Conservation (phyloP, 495 filamentous ascomycete species). For the Lasiosphaeriaceae sp. region DNA sequence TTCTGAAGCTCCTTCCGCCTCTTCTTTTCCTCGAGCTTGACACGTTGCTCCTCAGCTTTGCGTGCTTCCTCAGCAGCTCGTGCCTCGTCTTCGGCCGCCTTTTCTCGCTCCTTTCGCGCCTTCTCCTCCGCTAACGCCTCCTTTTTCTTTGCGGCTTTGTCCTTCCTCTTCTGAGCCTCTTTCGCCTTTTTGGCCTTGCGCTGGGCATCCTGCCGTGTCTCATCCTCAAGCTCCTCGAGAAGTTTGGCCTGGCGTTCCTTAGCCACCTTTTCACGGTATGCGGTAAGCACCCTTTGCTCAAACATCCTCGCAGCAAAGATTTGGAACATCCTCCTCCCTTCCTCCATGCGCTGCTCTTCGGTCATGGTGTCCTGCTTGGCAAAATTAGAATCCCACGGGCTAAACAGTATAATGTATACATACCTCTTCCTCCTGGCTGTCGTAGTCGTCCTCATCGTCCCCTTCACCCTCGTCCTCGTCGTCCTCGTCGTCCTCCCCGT, state of each 20-base stretch:
- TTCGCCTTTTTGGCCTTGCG: constrained; percentile 89
- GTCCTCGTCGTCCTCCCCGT: constrained; percentile 63
- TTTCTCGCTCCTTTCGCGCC: constrained; percentile 78
- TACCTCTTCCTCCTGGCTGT: constrained; percentile 79
- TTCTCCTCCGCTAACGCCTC: constrained; percentile 86
- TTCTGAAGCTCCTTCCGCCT: constrained; percentile 92
- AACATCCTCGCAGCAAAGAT: constrained; percentile 99
- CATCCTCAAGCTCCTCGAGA: constrained; percentile 85
- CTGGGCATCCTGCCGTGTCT: constrained; percentile 66
- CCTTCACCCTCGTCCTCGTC: constrained; percentile 68
- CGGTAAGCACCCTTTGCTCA: constrained; percentile 93
- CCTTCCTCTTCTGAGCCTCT: constrained; percentile 88
- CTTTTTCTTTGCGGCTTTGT: constrained; percentile 81
- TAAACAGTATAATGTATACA: constrained; percentile 9
- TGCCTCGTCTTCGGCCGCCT: constrained; percentile 84
- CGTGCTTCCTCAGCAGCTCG: constrained; percentile 71
- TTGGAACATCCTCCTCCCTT: constrained; percentile 97
- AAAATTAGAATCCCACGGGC: constrained; percentile 28
- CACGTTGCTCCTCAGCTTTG: constrained; percentile 72
- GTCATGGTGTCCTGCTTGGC: constrained; percentile 80
- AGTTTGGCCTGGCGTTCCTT: constrained; percentile 87
- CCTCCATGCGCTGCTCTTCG: constrained; percentile 98
- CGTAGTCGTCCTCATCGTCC: constrained; percentile 86
- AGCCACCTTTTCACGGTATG: constrained; percentile 94
- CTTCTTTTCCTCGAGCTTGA: constrained; percentile 81